Base-by-base conservation (phyloP, 1,284 basidiomycete species). In the Phellinidium pouzarii region DNA sequence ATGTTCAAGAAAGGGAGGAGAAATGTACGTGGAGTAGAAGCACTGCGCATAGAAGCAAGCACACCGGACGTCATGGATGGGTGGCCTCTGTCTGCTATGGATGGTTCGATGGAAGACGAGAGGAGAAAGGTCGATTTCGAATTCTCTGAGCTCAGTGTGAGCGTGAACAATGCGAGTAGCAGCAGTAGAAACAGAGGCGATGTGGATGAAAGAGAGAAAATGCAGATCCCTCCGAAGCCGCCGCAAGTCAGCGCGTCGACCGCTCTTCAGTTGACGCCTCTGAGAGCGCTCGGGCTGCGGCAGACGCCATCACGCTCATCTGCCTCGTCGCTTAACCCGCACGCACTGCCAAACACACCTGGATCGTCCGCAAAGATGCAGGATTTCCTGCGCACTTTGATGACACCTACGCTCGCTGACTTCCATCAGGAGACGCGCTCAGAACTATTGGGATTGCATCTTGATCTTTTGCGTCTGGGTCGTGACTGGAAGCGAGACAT, bases 381-480 rank as follows among this genome's bases (percentile, higher is more conserved):
- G 51, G 79, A 83, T 43, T 70, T 87, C 34, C 64, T 87, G 55
- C 76, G 78, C 48, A 72, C 71, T 27, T 76, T 87, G 50, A 74
- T 87, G 53, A 73, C 75, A 43, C 84, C 87, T 55, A 81, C 79
- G 52, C 78, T 87, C 77, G 77, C 74, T 58, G 85, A 87, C 59
- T 84, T 79, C 61, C 80, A 81, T 60, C 71, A 74, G 58, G 83
- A 87, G 65, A 79, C 78, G 26, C 75, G 76, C 60, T 70, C 75
- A 25, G 81, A 86, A 69, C 78, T 87, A 74, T 73, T 76, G 61
- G 82, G 82, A 4, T 64, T 88, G 55, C 86, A 88, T 64, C 61
- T 88, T 57, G 85, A 88, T 62, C 61, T 88, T 52, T 69, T 88
- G 26, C 70, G 76, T 51, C 81, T 87, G 78, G 82, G 83, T 1